These are phyloP conservation scores for Marasmius sp. DNA, from an alignment of 1,284 basidiomycete species.

Conservation along the genomic window DNA sequence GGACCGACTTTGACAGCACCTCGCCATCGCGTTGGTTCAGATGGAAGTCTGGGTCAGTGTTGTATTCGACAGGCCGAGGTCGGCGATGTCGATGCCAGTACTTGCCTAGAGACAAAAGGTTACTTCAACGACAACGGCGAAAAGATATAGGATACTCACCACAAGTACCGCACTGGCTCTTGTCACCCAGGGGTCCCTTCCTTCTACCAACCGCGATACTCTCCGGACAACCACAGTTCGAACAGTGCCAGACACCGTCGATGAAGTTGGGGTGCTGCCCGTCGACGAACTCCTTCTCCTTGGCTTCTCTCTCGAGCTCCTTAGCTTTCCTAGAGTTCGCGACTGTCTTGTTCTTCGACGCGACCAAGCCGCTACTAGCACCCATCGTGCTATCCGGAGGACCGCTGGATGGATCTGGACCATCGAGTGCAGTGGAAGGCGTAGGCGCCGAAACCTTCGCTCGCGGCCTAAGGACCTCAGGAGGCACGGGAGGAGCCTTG, in stretches of 20 bases:
- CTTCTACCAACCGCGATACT: constrained; percentile 78
- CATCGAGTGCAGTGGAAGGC: constrained; percentile 65
- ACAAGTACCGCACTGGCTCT: constrained; percentile 89
- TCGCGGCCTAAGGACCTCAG: constrained; percentile 54
- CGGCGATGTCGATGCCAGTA: constrained; percentile 82
- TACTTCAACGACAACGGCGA: background rate
- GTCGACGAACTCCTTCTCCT: constrained; percentile 78
- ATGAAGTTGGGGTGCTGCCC: constrained; percentile 81
- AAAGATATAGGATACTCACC: constrained; percentile 52
- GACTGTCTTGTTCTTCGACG: constrained; percentile 27
- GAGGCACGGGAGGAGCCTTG: constrained; percentile 64
- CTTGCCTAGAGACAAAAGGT: constrained; percentile 55
- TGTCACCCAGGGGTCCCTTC: constrained; percentile 88
- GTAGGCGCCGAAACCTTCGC: constrained; percentile 59
- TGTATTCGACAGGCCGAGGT: constrained; percentile 78
- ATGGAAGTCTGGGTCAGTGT: constrained; percentile 70
- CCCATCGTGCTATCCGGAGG: constrained; percentile 49
- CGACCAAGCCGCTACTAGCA: constrained; percentile 43
- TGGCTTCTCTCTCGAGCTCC: constrained; percentile 76
- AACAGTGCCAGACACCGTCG: constrained; percentile 89
- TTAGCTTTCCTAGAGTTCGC: constrained; percentile 62
- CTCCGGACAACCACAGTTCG: constrained; percentile 88
- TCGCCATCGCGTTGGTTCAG: constrained; percentile 58
- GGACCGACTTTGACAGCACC: constrained; percentile 27
- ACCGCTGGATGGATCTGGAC: constrained; percentile 54